Conservation (phyloP, 192 early-diverging fungal genomes). For the Umbelopsis sp. region DNA sequence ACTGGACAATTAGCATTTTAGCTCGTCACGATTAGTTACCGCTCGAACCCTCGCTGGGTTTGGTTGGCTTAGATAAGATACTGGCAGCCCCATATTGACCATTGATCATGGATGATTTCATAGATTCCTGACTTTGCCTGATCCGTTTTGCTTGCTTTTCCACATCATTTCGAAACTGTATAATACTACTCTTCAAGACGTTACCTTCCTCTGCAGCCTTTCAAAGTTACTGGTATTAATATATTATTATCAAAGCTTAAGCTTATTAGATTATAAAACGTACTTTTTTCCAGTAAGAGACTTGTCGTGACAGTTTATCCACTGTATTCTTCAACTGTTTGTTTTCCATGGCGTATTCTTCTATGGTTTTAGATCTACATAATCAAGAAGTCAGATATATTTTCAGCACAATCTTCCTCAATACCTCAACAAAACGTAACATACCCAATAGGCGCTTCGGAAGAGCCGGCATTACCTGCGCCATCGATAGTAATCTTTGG, state of each 20-base stretch:
- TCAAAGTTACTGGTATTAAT: background rate
- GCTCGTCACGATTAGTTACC: conserved; percentile 11
- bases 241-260: background rate
- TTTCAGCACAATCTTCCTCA: background rate
- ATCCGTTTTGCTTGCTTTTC: conserved; percentile 56
- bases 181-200: conserved; percentile 60
- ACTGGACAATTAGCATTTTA: background rate
- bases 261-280: background rate
- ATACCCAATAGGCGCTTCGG: background rate
- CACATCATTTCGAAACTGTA: conserved; percentile 70
- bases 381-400: background rate
- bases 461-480: background rate
- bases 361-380: conserved; percentile 47
- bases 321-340: conserved; percentile 62
- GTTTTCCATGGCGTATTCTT: conserved; percentile 72
- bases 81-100: background rate
- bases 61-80: background rate
- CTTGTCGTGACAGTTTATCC: conserved; percentile 57
- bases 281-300: conserved; percentile 60
- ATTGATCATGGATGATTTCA: conserved; percentile 26
- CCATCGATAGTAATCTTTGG: background rate
- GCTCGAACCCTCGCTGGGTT: conserved; percentile 24
- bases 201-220: conserved; percentile 64
- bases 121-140: conserved; percentile 44
- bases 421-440: background rate